Conservation (phyloP, 768 basidiomycete genomes). For the Lentinus brumalis region DNA sequence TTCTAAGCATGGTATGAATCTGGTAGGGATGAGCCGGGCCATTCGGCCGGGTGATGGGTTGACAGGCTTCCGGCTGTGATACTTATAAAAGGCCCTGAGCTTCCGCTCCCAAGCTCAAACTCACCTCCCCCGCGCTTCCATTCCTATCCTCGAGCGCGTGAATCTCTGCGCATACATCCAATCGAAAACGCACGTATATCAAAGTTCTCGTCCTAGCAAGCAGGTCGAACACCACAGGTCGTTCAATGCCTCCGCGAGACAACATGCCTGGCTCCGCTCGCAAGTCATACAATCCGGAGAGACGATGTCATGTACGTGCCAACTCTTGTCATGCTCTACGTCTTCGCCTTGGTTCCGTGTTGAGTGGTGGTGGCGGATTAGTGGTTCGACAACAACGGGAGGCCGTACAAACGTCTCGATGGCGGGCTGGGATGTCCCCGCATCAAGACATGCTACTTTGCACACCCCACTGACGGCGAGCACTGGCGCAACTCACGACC, state of each 20-base stretch:
- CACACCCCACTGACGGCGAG: constrained; percentile 15
- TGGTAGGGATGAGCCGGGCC: no score
- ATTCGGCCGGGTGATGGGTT: no score
- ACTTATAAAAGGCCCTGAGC: no score
- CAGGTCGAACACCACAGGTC: neutral
- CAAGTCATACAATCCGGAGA: constrained; percentile 13
- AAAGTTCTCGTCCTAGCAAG: neutral
- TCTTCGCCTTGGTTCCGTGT: neutral
- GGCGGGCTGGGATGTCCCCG: constrained; percentile 15
- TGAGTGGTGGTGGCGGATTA: neutral
- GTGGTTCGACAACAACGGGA: constrained; percentile 19
- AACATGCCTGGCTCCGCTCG: constrained; percentile 1
- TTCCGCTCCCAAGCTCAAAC: no score
- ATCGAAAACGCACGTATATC: no score
- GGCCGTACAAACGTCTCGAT: constrained; percentile 13
- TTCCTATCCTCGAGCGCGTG: no score
- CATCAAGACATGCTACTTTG: constrained; percentile 11
- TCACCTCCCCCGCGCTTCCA: no score
- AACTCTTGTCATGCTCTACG: neutral
- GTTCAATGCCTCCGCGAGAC: constrained; percentile 8
- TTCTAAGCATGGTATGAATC: no score
- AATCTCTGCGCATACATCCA: no score
- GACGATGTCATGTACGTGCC: constrained; percentile 18
- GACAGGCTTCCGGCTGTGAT: no score
- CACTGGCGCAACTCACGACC: constrained; percentile 12